A percentile compares a stretch with the other conserved stretches of the same genome.
Evolutionary conservation across 2,329 filamentous ascomycete genomes (phyloP).

Genomic region (Pseudogymnoascus sp.): DNA sequence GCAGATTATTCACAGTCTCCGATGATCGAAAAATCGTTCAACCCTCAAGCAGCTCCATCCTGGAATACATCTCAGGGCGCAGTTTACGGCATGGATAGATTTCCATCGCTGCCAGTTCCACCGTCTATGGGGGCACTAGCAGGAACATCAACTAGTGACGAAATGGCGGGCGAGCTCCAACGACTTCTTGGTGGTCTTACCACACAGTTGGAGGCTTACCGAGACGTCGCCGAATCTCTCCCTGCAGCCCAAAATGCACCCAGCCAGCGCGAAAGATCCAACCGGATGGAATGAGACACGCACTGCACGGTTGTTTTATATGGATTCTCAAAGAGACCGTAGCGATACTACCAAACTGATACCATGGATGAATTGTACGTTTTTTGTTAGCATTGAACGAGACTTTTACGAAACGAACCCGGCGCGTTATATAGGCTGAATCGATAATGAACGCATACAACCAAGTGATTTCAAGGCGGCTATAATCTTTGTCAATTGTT

Average conservation of each 20-base stretch:
- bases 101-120: slow-evolving; percentile 18
- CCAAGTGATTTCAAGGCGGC: not conserved
- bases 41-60: slow-evolving; percentile 10
- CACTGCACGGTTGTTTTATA: not conserved
- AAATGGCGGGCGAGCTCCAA: slow-evolving; percentile 22
- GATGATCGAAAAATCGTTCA: slow-evolving; percentile 7
- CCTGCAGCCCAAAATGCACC: not conserved
- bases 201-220: slow-evolving; percentile 21
- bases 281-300: not conserved
- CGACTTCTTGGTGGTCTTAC: slow-evolving; percentile 19
- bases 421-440: not conserved
- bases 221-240: slow-evolving; percentile 19
- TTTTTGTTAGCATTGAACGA: not conserved
- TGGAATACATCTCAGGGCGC: slow-evolving; percentile 11
- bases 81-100: slow-evolving; percentile 7
- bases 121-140: slow-evolving; percentile 21
- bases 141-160: slow-evolving; percentile 18
- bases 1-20: slow-evolving; percentile 1
- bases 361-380: not conserved
- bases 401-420: not conserved
- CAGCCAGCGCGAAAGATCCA: not conserved
- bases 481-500: not conserved
- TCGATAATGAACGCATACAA: not conserved
- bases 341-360: not conserved
- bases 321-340: not conserved